Evolutionary conservation across 306 rosid species (phyloP), one percentile per base, ranked within the genome.

Genomic region (Mucuna pruriens): DNA sequence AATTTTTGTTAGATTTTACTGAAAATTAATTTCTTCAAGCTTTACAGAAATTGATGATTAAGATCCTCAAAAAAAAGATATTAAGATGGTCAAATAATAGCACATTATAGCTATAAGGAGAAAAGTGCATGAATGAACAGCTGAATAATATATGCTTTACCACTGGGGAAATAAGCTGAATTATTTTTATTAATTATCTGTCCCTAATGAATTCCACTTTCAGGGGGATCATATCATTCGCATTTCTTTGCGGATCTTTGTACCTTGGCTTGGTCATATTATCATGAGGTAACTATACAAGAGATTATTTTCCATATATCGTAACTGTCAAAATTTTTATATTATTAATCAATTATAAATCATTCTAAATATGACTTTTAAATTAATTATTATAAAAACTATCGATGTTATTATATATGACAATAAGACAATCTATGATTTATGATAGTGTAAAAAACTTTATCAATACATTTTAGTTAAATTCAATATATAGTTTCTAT

Each of bases 261-360:
- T 87, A 87, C 85, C 88, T 87, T 76, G 90, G 90, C 66, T 83
- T 87, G 13, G 90, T 87, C 81, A 87, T 87, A 75, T 82, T 87
- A 82, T 87, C 90, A 60, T 87, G 88, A 87, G 86, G 90, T 87
- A 82, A 78, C 57, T 65, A 48, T 44, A 42, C 42, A 55, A 1
- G 33, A 55, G 16, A 20, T 20, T 51, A 51, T 7, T 51, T 51
- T 51, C 11, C 8, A 17, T 51, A 17, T 51, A 8, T 19, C 17
- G 2, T 17, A 10, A 17, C 3, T 49, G 22, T 49, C 16, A 49
- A n/a, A 0, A n/a, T 49, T 49, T 49, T n/a, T 49, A 2, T 1
- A 49, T 1, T 19, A 51, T 51, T 25, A 51, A 7, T 3, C 58
- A 17, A 51, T 29, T 29, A 29, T 1, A 29, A 29, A 29, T 29